A percentile compares a stretch with the other conserved stretches of the same genome.
These are phyloP conservation scores for Penicillium waksmanii DNA, from an alignment of 495 filamentous ascomycete species.

Conservation along the genomic window DNA sequence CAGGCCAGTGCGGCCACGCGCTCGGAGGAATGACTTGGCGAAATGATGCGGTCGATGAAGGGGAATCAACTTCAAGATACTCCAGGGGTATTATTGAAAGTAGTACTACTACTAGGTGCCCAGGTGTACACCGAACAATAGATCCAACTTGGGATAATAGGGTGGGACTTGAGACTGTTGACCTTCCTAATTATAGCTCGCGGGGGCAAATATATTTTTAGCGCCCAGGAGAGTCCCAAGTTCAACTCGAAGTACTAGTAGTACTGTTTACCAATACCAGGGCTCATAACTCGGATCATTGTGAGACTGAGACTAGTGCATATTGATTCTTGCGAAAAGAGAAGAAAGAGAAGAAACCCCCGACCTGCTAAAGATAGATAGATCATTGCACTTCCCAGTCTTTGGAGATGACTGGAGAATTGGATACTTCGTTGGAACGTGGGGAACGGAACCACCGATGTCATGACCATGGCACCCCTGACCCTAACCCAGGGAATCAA, in stretches of 20 bases:
- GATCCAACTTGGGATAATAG: too few relatives aligned
- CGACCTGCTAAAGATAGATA: background rate
- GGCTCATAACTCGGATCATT: too few relatives aligned
- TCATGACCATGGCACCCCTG: conserved; percentile 11
- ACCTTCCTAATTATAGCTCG: background rate
- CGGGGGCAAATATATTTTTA: background rate
- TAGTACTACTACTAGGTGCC: background rate
- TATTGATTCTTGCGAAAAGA: background rate
- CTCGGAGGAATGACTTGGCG: background rate
- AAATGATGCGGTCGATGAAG: background rate
- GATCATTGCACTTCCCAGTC: background rate
- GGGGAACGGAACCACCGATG: conserved; percentile 13
- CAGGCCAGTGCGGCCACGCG: background rate
- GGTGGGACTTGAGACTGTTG: background rate
- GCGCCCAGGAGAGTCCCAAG: too few relatives aligned
- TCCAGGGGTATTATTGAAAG: background rate
- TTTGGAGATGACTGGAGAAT: background rate
- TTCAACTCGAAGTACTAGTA: too few relatives aligned
- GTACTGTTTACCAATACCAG: too few relatives aligned
- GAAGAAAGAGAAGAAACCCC: background rate
- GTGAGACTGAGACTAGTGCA: too few relatives aligned
- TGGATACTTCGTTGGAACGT: background rate
- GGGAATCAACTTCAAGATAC: background rate
- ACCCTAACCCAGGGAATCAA: background rate
- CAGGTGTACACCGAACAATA: background rate